A percentile compares a stretch with the other conserved stretches of the same genome.
Evolutionary conservation across 2,329 filamentous ascomycete genomes (phyloP).

Genomic region (Coniochaeta sp.): DNA sequence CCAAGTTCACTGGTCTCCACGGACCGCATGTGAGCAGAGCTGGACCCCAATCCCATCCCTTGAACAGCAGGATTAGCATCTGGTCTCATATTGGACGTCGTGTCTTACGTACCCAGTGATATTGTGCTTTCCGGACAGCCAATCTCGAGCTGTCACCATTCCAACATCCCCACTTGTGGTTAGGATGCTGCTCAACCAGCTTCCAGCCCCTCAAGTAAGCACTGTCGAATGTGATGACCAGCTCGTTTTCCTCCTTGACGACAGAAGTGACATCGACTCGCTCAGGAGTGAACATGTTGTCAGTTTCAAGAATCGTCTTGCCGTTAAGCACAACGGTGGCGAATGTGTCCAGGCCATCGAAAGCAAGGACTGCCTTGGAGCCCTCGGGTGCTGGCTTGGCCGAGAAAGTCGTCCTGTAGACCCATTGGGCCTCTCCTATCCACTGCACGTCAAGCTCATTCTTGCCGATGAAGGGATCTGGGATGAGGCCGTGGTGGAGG

Average conservation of each 20-base stretch:
- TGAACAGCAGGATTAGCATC: too few species aligned
- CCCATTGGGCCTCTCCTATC: conserved; percentile 57
- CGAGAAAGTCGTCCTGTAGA: conserved; percentile 38
- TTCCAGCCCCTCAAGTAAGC: conserved; percentile 24
- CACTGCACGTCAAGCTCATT: conserved; percentile 55
- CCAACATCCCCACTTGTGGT: conserved; percentile 39
- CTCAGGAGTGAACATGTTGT: conserved; percentile 60
- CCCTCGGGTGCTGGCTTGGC: conserved; percentile 8
- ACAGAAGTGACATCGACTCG: conserved; percentile 41
- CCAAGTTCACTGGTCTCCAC: conserved; percentile 61
- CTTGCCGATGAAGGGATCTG: conserved; percentile 53
- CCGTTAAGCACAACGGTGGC: conserved; percentile 51
- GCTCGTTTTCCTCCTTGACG: conserved; percentile 32
- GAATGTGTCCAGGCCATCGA: conserved; percentile 59
- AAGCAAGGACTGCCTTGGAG: conserved; percentile 41
- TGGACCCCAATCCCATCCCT: conserved; percentile 68
- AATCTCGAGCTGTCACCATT: conserved; percentile 37
- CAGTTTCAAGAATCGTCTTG: conserved; percentile 41
- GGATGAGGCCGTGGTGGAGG: conserved; percentile 49
- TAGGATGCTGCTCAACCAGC: conserved; percentile 12
- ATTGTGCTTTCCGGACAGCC: conserved; percentile 58
- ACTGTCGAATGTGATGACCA: conserved; percentile 52
- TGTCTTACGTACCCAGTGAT: too few species aligned
- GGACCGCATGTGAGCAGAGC: conserved; percentile 55
- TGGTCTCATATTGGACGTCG: too few species aligned